phyloP scores from a whole-genome alignment of 768 basidiomycete species.

The Lactarius hengduanensis region DNA sequence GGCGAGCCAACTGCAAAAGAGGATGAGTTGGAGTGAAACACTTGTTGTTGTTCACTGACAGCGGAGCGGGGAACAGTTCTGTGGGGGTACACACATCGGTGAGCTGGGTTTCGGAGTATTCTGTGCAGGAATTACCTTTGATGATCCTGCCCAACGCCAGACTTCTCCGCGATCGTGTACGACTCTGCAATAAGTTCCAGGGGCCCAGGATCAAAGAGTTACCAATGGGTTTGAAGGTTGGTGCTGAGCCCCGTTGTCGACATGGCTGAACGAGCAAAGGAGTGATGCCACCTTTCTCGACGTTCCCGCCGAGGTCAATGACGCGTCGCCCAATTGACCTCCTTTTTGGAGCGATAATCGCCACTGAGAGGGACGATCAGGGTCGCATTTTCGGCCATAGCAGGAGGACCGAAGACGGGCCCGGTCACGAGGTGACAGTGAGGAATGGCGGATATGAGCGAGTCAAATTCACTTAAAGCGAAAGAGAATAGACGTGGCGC shows the following conservation, averaged over 20 bases:
- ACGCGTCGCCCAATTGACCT: conserved; percentile 72
- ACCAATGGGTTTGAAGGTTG: conserved; percentile 73
- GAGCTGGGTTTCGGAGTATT: too few relatives aligned
- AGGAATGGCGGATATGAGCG: conserved; percentile 55
- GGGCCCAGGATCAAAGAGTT: conserved; percentile 72
- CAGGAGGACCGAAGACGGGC: conserved; percentile 76
- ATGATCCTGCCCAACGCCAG: conserved; percentile 44
- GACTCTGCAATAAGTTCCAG: conserved; percentile 79
- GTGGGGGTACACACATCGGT: not conserved
- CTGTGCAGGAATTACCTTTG: too few relatives aligned
- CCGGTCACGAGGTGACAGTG: conserved; percentile 66
- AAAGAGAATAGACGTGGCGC: not conserved
- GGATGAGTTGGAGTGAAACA: too few relatives aligned
- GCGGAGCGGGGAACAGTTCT: conserved; percentile 71
- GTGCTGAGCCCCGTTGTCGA: conserved; percentile 40
- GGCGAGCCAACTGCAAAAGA: conserved; percentile 42
- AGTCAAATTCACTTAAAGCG: conserved; percentile 46
- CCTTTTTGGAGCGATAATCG: conserved; percentile 78
- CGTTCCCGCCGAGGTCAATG: conserved; percentile 78
- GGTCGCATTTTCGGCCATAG: conserved; percentile 59
- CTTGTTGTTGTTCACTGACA: conserved; percentile 35
- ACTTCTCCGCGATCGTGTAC: conserved; percentile 83
- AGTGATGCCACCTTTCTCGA: conserved; percentile 54
- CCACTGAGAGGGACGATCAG: conserved; percentile 79
- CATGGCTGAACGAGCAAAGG: not conserved